Conservation (phyloP, 2,329 filamentous ascomycete genomes). For the Aspergillus sp. region DNA sequence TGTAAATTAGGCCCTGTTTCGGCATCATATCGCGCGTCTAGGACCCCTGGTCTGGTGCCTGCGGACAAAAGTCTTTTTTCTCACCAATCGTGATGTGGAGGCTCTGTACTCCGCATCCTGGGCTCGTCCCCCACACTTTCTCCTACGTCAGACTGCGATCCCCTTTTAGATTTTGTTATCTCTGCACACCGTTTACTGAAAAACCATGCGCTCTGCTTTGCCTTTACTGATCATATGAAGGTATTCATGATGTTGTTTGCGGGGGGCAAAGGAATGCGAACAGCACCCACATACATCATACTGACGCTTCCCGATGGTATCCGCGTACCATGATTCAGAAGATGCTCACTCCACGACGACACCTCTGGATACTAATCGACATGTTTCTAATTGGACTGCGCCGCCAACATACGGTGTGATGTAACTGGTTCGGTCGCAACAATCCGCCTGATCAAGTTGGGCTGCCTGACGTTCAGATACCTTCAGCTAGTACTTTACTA, state of each 20-base stretch:
- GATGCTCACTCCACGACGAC: constrained; percentile 6
- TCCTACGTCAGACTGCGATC: constrained; percentile 10
- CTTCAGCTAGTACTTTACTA: not conserved
- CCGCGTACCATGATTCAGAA: constrained; percentile 1
- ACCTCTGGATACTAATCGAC: not conserved
- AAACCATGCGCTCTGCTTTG: not conserved
- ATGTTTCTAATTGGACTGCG: constrained; percentile 8
- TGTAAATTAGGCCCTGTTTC: constrained; percentile 1
- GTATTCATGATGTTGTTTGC: not conserved
- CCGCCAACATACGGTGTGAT: constrained; percentile 20
- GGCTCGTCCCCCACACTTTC: constrained; percentile 6
- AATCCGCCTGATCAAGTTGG: not conserved
- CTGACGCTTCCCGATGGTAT: constrained; percentile 11
- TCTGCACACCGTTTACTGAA: not conserved
- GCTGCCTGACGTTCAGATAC: not conserved
- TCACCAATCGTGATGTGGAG: not conserved
- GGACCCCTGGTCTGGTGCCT: not conserved
- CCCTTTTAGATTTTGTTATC: not conserved
- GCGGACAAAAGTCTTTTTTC: not conserved
- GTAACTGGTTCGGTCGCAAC: constrained; percentile 7
- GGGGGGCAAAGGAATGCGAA: constrained; percentile 1
- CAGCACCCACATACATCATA: constrained; percentile 16
- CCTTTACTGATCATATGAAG: not conserved
- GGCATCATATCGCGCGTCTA: not conserved
- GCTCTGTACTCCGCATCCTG: not conserved